Base-by-base conservation (phyloP, 441 rosid genomes). In the Erodium texanum region DNA sequence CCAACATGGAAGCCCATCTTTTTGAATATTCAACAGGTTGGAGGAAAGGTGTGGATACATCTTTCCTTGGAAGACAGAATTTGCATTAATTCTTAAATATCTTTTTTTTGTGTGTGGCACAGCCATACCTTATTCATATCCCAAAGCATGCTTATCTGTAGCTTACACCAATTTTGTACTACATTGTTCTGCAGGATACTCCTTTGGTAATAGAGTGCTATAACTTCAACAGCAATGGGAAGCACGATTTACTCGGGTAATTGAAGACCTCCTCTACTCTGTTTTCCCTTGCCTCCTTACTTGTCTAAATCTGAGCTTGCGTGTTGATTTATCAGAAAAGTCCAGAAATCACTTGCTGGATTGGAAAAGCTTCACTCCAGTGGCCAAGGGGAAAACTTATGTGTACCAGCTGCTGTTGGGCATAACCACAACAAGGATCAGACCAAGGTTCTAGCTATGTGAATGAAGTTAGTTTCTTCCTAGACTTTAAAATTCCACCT, bases 161-260 rank as follows among this genome's bases (percentile, higher is more conserved):
- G 16, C 24, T 66, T 27, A 61, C 74, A 61, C 74, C 54, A 52
- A 23, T 32, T 66, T 18, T 65, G 24, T 73, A 71, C 50, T 72
- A n/a, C 43, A 66, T 76, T 9, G 59, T 75, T 66, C 61, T 85
- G 82, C 96, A 92, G 98, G 97, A 88, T 59, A 84, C 71, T 65
- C 96, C 96, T 24, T 72, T 93, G 75, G 78, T 86, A 70, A 87
- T 93, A 71, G 93, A 93, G 70, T 93, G 96, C 85, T 90, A 83
- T 77, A 85, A 89, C 86, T 90, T 84, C 76, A 90, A 89, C 74
- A 81, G 81, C 82, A 90, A 76, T 77, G 97, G 97, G 75, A 88
- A 86, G 73, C 98, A 93, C 67, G 90, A 80, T 78, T 79, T 88
- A 63, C 82, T 93, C 64, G 98, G 98, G 98, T 90, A 86, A 79